Conservation (phyloP, 169 alveolate genomes). For the Cryptosporidium andersoni region DNA sequence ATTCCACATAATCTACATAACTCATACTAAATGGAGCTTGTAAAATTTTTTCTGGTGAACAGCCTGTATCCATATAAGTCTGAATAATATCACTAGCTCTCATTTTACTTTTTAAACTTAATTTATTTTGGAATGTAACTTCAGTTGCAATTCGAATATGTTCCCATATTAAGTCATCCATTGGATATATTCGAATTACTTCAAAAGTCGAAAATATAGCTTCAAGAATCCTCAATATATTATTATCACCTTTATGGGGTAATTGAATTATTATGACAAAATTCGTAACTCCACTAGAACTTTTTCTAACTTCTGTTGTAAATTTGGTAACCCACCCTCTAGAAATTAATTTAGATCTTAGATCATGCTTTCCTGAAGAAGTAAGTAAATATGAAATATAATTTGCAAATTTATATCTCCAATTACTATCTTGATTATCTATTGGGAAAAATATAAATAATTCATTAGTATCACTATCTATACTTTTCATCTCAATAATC, state of each 20-base stretch:
- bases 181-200: slow-evolving; percentile 4
- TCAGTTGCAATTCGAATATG: slow-evolving; percentile 19
- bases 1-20: slow-evolving; percentile 4
- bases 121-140: slow-evolving; percentile 6
- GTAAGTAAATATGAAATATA: slow-evolving; percentile 50
- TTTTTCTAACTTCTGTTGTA: slow-evolving; percentile 15
- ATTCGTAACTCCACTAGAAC: slow-evolving; percentile 36
- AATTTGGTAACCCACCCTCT: slow-evolving; percentile 44
- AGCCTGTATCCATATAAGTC: slow-evolving; percentile 26
- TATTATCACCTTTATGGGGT: slow-evolving; percentile 14
- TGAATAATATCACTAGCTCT: slow-evolving; percentile 14
- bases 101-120: slow-evolving; percentile 3
- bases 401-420: slow-evolving; percentile 48
- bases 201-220: slow-evolving; percentile 41
- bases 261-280: slow-evolving; percentile 13
- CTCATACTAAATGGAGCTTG: slow-evolving; percentile 37
- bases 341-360: slow-evolving; percentile 1
- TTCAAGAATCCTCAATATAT: slow-evolving; percentile 28
- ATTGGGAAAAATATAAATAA: slow-evolving; percentile 40
- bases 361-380: too few relatives aligned
- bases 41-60: slow-evolving; percentile 37
- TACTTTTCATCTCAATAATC: slow-evolving; percentile 10
- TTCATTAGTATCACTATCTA: not conserved
- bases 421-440: slow-evolving; percentile 24
- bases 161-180: not conserved